Conservation (phyloP, 1,284 basidiomycete species). For the Pseudozyma hubeiensis region DNA sequence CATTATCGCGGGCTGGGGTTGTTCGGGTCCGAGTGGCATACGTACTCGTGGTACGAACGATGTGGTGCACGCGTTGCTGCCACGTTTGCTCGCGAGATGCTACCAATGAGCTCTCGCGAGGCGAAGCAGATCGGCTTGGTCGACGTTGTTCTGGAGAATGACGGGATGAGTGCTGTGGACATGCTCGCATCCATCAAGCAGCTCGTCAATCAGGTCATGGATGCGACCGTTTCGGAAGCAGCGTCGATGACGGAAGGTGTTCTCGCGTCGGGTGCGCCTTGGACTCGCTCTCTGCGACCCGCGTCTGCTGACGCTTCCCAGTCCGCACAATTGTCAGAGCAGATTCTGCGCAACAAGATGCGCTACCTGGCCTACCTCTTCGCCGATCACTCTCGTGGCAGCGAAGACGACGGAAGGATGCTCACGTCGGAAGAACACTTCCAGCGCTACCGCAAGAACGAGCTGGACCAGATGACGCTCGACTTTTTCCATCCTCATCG, state of each 20-base stretch:
- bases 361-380: slow-evolving; percentile 57
- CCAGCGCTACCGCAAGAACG: slow-evolving; percentile 69
- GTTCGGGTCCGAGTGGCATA: slow-evolving; percentile 71
- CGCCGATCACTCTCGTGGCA: slow-evolving; percentile 25
- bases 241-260: not conserved
- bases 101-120: slow-evolving; percentile 69
- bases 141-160: slow-evolving; percentile 42
- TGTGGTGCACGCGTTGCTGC: slow-evolving; percentile 67
- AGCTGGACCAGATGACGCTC: slow-evolving; percentile 71
- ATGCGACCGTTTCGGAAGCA: slow-evolving; percentile 14
- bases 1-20: slow-evolving; percentile 71
- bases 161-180: slow-evolving; percentile 10
- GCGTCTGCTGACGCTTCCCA: slow-evolving; percentile 7
- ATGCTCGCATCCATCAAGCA: slow-evolving; percentile 28
- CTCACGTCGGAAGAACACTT: slow-evolving; percentile 30
- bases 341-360: slow-evolving; percentile 65
- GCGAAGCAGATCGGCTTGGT: slow-evolving; percentile 45
- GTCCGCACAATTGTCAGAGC: slow-evolving; percentile 52
- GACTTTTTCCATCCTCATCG: slow-evolving; percentile 70
- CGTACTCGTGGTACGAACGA: slow-evolving; percentile 70
- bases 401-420: slow-evolving; percentile 13
- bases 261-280: slow-evolving; percentile 35
- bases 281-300: slow-evolving; percentile 54
- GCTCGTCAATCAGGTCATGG: slow-evolving; percentile 49
- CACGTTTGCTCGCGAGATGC: slow-evolving; percentile 69